Evolutionary conservation across 129 eudicot species (phyloP).

Genomic region (Tagetes erecta): DNA sequence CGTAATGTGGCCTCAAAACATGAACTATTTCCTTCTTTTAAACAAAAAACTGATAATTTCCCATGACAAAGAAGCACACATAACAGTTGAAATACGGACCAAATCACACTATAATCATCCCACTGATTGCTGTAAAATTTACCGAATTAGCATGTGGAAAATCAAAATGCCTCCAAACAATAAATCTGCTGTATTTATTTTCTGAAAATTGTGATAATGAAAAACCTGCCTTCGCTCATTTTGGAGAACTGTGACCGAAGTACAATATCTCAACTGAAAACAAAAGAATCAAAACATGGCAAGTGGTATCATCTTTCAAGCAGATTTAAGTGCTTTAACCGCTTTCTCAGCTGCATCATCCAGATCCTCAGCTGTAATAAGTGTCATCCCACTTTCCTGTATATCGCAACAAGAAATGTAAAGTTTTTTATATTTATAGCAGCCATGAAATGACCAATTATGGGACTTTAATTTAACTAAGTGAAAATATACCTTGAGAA

Average conservation of each 20-base stretch:
- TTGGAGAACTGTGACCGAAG: slow-evolving; percentile 3
- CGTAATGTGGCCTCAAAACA: too few species aligned
- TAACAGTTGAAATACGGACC: not conserved
- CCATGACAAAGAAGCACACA: slow-evolving; percentile 34
- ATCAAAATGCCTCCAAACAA: not conserved
- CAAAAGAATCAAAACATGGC: slow-evolving; percentile 4
- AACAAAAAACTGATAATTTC: slow-evolving; percentile 10
- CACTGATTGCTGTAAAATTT: not conserved
- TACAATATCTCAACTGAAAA: slow-evolving; percentile 10
- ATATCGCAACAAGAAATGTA: slow-evolving; percentile 2
- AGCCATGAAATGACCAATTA: not conserved
- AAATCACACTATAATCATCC: not conserved
- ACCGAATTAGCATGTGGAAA: not conserved
- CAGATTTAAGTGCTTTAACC: slow-evolving; percentile 57
- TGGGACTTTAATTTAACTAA: not conserved
- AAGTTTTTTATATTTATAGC: not conserved
- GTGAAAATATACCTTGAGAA: slow-evolving; percentile 60
- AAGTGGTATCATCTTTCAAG: not conserved
- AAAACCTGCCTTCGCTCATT: slow-evolving; percentile 15
- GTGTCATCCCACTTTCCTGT: slow-evolving; percentile 89
- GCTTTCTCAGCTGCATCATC: slow-evolving; percentile 98
- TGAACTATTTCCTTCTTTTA: too few species aligned
- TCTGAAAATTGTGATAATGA: slow-evolving; percentile 10
- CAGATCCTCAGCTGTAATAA: slow-evolving; percentile 93
- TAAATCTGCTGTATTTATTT: slow-evolving; percentile 20